Base-by-base conservation (phyloP, 2,329 filamentous ascomycete genomes). In the Penicillium capsulatum region DNA sequence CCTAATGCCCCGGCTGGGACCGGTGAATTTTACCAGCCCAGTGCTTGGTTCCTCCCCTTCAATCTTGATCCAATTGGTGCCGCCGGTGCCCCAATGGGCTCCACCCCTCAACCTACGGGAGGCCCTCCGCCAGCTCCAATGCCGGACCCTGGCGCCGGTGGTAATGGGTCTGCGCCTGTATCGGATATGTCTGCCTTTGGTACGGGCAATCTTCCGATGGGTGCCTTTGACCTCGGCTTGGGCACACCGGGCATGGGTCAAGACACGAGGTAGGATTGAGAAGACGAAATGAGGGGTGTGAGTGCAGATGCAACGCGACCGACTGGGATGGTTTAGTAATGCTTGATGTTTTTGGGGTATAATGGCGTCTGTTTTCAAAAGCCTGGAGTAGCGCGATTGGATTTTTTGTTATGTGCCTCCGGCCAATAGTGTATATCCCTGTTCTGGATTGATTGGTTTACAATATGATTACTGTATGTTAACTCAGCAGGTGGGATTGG, bases 11-110 rank as follows among this genome's bases (percentile, higher is more conserved):
- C 59, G 1, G 54, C 64, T 1, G 64, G 58, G 3, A 57, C 58
- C 4, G 63, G 61, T 33, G 65, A 66, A 29, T 65, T 59, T 42
- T 61, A 65, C 38, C 65, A 68, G 30, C 64, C 65, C 31, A 83
- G 82, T 36, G 86, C 85, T 4, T 97, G 90, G 86, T 94, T 94
- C 63, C 81, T 94, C 71, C 88, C 90, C 1, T 94, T 95, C 66
- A 94, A 94, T 59, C 80, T 94, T 66, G 86, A 92, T 42, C 86
- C 88, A 3, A 41, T 64, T 13, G 51, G 58, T 15, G 42, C 35
- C 24, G 40, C 27, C 7, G 44, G 28, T 22, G 36, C 40, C 17
- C 32, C 48, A 19, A 35, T 36, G 8, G 26, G 20, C 26, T n/a
- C 26, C 6, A 28, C 9, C 13, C 26, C 26, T 28, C 36, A 34